These are phyloP conservation scores for Coffea canephora DNA, from an alignment of 257 asterid genomes.

Conservation along the genomic window DNA sequence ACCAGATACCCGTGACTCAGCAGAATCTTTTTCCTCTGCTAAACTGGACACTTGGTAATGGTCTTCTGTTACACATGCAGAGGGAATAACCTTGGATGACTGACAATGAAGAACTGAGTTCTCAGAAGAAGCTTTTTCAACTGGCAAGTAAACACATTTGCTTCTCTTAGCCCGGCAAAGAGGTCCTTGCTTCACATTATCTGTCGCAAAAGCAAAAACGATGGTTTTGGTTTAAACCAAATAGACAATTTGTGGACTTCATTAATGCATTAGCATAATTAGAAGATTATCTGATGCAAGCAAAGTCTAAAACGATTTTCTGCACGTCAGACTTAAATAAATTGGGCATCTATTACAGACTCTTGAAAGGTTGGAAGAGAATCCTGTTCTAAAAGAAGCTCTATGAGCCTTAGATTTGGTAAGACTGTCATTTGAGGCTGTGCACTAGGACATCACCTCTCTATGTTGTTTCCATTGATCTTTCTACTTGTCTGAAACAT, in stretches of 20 bases:
- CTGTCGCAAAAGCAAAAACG: conserved; percentile 3
- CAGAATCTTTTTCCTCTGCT: conserved; percentile 22
- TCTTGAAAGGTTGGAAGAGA: background rate
- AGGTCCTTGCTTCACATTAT: conserved; percentile 21
- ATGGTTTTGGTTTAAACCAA: background rate
- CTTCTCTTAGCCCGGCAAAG: conserved; percentile 31
- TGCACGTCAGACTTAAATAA: background rate
- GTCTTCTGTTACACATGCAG: background rate
- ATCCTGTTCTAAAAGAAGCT: background rate
- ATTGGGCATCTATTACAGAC: background rate
- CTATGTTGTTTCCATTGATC: background rate
- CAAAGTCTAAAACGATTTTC: background rate
- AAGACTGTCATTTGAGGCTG: background rate
- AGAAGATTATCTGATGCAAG: background rate
- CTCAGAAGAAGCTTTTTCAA: conserved; percentile 7
- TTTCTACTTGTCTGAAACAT: background rate
- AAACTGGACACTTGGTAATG: background rate
- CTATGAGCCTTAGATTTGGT: background rate
- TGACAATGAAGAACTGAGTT: conserved; percentile 15
- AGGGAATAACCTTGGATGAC: background rate
- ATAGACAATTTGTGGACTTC: background rate
- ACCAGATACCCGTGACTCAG: conserved; percentile 25
- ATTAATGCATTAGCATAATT: background rate
- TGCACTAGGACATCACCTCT: background rate
- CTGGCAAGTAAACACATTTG: conserved; percentile 18